Evolutionary conservation across 345 rosid genomes (phyloP), one percentile per base, ranked within the genome.

Genomic region (Orychophragmus violaceus): DNA sequence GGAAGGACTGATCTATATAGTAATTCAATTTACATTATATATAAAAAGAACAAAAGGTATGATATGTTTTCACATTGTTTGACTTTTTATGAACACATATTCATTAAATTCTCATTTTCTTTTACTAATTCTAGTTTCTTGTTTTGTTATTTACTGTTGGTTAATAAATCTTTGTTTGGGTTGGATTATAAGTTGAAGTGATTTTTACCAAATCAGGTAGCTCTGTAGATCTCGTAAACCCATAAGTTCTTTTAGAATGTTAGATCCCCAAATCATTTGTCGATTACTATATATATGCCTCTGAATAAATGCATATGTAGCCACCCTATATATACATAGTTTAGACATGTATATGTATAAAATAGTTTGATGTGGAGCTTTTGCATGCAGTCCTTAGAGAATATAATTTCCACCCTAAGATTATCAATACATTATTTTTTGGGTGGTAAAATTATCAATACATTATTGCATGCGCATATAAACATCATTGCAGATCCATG

Each of bases 11-110:
- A 59, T 65, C 62, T 37, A 72, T 46, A 17, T 58, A 50, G 30
- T 59, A 36, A 58, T 39, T 49, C 45, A 57, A 57, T 56, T 62
- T 36, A 24, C 46, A 46, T 16, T 35, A 56, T 25, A n/a, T n/a
- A 14, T 41, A 8, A 32, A 13, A 53, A 23, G 8, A 71, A 65
- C 66, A 65, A 58, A 65, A 64, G 76, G 66, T 64, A 65, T 72
- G 76, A 39, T 59, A 59, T 59, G 71, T 72, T 65, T 57, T 50
- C 67, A 66, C 76, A 65, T 65, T 41, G 76, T 72, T 72, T 72
- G 76, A 72, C 76, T 64, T 72, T 63, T 50, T 30, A 50, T 49
- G 36, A 58, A 58, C 61, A 37, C 54, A 57, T 25, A 28, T 33
- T 72, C 64, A 46, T 48, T 57, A 57, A 57, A 19, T 27, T 56